These are phyloP conservation scores for Solanum gracilifrons DNA, from an alignment of 257 asterid genomes.

Conservation along the genomic window DNA sequence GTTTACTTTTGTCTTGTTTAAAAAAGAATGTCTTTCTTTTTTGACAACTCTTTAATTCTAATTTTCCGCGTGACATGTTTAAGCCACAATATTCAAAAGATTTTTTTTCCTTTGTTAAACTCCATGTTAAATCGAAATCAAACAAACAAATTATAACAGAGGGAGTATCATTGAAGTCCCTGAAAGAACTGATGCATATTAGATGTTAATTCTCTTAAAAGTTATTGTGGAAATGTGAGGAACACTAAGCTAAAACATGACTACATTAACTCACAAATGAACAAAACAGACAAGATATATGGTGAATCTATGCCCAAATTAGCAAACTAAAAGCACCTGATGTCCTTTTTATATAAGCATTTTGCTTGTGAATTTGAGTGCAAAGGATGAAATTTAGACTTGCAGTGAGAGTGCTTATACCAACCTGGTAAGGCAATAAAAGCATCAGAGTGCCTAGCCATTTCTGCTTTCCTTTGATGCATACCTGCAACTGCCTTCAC, in stretches of 20 bases:
- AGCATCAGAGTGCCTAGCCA: constrained; percentile 95
- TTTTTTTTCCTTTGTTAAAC: neutral
- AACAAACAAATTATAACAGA: no score
- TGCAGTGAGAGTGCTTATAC: constrained; percentile 11
- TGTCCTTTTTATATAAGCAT: neutral
- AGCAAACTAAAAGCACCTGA: constrained; percentile 9
- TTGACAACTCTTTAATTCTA: neutral
- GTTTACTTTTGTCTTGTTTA: neutral
- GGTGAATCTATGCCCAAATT: constrained; percentile 1
- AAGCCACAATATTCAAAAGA: neutral
- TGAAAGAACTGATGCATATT: no score
- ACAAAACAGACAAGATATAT: neutral
- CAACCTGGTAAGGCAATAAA: constrained; percentile 98
- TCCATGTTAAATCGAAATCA: neutral
- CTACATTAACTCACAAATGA: neutral
- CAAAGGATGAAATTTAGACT: neutral
- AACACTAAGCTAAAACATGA: neutral
- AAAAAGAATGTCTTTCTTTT: neutral
- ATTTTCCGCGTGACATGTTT: neutral
- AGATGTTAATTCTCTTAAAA: neutral
- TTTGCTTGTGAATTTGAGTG: constrained; percentile 6
- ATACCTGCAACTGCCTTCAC: constrained; percentile 97
- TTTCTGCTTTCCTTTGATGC: constrained; percentile 99
- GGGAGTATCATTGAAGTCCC: no score
- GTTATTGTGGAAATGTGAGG: neutral